A percentile compares a stretch with the other conserved stretches of the same genome.
Evolutionary conservation across 306 rosid species (phyloP).

Genomic region (Rosa chinensis): DNA sequence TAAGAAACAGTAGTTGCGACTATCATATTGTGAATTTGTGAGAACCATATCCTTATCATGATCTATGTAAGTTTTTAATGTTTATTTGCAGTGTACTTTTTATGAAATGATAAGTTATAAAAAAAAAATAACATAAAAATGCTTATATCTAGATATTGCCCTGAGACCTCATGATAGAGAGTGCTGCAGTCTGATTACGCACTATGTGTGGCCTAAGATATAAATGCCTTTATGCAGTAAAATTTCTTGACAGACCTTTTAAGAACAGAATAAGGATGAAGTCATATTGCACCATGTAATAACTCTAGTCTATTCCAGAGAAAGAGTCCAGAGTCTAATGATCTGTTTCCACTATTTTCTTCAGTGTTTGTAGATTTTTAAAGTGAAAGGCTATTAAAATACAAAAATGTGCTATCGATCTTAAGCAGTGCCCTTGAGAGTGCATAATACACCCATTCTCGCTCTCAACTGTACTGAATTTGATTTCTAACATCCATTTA

Average conservation of each 20-base stretch:
- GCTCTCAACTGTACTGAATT: conserved; percentile 19
- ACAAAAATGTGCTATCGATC: not conserved
- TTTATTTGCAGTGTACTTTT: not conserved
- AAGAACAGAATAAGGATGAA: too few species aligned
- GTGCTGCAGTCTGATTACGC: not conserved
- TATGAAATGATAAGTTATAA: not conserved
- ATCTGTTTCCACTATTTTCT: not conserved
- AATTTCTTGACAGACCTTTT: conserved; percentile 16
- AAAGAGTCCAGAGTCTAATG: conserved; percentile 10
- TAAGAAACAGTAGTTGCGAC: not conserved
- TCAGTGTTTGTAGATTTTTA: not conserved
- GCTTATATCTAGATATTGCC: not conserved
- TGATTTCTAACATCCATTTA: conserved; percentile 11
- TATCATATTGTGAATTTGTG: not conserved
- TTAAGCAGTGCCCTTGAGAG: not conserved
- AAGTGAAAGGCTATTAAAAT: not conserved
- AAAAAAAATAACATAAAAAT: not conserved
- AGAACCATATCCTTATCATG: not conserved
- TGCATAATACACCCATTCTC: conserved; percentile 9
- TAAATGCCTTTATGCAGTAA: conserved; percentile 6
- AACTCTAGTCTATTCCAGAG: not conserved
- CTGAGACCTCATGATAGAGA: conserved; percentile 7
- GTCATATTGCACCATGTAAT: not conserved
- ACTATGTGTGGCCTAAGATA: not conserved
- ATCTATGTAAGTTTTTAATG: not conserved